Evolutionary conservation across 768 basidiomycete species (phyloP).

Genomic region (Termitomyces titanicus): DNA sequence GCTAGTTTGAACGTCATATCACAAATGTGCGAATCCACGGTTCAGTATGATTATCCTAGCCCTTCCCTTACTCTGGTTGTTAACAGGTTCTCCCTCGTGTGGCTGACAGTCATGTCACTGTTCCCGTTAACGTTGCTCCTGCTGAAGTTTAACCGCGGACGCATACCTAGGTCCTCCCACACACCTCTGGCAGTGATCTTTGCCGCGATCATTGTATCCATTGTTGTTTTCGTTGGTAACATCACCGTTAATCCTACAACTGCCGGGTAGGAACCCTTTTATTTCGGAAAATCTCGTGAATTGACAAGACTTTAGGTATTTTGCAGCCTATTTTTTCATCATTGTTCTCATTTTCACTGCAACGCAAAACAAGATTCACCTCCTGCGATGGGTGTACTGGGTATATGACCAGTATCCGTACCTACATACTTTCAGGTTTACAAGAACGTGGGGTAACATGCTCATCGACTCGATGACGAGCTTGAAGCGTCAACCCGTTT

Average conservation of each 20-base stretch:
- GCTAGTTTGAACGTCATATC: constrained; percentile 51
- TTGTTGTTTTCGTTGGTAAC: constrained; percentile 53
- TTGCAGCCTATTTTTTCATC: constrained; percentile 55
- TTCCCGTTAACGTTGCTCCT: constrained; percentile 60
- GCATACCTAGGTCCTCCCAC: constrained; percentile 40
- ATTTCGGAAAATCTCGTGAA: not conserved
- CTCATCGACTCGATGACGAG: constrained; percentile 42
- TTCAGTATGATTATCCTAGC: not conserved
- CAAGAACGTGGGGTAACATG: constrained; percentile 36
- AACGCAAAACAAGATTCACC: constrained; percentile 50
- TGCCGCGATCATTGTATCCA: constrained; percentile 37
- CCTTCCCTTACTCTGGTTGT: not conserved
- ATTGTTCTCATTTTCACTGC: constrained; percentile 44
- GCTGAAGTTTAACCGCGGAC: constrained; percentile 63
- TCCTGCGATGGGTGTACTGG: constrained; percentile 59
- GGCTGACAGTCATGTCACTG: constrained; percentile 61
- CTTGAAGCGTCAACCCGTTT: constrained; percentile 51
- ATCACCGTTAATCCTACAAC: constrained; percentile 54
- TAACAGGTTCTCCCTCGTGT: constrained; percentile 60
- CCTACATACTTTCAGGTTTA: constrained; percentile 37
- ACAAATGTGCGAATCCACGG: constrained; percentile 41
- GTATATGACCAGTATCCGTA: constrained; percentile 54
- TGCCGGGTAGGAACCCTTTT: constrained; percentile 40
- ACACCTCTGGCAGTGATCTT: constrained; percentile 40
- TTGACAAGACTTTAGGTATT: constrained; percentile 40